Evolutionary conservation across 768 basidiomycete species (phyloP).

Genomic region (Omphalotus guepiniiformis): DNA sequence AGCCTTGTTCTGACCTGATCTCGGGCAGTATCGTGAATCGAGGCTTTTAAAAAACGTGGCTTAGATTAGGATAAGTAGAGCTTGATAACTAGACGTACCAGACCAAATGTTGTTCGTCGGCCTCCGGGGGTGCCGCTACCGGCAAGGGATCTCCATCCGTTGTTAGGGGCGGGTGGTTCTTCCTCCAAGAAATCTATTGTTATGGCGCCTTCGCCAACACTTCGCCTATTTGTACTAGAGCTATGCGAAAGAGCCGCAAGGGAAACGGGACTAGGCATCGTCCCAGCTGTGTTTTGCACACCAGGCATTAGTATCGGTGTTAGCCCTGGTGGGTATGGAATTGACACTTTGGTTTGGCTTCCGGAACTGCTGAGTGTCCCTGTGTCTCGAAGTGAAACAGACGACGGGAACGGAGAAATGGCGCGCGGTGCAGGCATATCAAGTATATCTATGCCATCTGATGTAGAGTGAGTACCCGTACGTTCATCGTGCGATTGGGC

Average conservation of each 20-base stretch:
- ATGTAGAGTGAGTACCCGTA: constrained; percentile 7
- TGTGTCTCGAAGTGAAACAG: constrained; percentile 32
- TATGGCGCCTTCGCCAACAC: constrained; percentile 31
- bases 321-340: constrained; percentile 8
- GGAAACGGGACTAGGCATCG: constrained; percentile 7
- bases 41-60: constrained; percentile 30
- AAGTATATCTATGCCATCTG: constrained; percentile 37
- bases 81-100: constrained; percentile 37
- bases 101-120: constrained; percentile 57
- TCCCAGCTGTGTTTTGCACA: constrained; percentile 4
- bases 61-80: constrained; percentile 12
- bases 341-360: not conserved
- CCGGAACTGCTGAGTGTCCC: constrained; percentile 28
- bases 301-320: not conserved
- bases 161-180: constrained; percentile 58
- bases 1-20: constrained; percentile 56
- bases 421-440: constrained; percentile 59
- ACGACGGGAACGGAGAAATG: constrained; percentile 44
- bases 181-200: constrained; percentile 65
- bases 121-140: constrained; percentile 24
- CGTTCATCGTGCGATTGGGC: not conserved
- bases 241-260: constrained; percentile 1
- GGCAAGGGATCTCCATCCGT: constrained; percentile 57
- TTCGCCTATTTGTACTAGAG: constrained; percentile 30
- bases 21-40: constrained; percentile 37